These are phyloP conservation scores for Ambrosia artemisiifolia DNA, from an alignment of 129 eudicot genomes.

Conservation along the genomic window DNA sequence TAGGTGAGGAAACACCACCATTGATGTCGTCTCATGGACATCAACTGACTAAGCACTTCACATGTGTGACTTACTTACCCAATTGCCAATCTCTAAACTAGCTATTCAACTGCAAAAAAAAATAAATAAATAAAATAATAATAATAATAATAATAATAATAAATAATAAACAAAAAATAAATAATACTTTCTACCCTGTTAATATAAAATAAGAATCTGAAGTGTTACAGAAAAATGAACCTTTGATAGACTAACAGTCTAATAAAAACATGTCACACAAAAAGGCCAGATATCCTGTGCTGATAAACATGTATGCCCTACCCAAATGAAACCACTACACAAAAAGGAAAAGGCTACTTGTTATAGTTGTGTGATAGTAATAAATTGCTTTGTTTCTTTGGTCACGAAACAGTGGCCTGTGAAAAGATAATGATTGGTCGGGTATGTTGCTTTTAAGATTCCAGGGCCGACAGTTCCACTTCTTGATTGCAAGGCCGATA, in stretches of 20 bases:
- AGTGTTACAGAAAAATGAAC: not conserved
- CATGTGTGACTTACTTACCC: no score
- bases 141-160: no score
- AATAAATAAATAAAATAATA: no score
- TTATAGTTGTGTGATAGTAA: slow-evolving; percentile 7
- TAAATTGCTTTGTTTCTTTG: not conserved
- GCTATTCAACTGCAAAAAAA: no score
- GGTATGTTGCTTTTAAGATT: not conserved
- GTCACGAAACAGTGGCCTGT: slow-evolving; percentile 7
- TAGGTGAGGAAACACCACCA: no score
- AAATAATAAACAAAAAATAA: no score
- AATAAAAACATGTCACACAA: not conserved
- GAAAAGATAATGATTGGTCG: not conserved
- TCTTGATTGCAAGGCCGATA: slow-evolving; percentile 79
- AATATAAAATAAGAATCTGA: not conserved
- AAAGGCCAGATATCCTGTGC: not conserved
- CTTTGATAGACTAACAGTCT: not conserved
- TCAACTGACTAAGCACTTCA: no score
- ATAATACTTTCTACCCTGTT: no score
- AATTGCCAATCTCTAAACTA: no score
- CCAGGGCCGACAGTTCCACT: slow-evolving; percentile 78
- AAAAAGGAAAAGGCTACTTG: not conserved
- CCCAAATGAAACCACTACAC: not conserved
- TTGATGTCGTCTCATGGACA: no score
- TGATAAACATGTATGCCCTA: not conserved